Conservation (phyloP, 208 protist species). For the Leishmania amazonensis region DNA sequence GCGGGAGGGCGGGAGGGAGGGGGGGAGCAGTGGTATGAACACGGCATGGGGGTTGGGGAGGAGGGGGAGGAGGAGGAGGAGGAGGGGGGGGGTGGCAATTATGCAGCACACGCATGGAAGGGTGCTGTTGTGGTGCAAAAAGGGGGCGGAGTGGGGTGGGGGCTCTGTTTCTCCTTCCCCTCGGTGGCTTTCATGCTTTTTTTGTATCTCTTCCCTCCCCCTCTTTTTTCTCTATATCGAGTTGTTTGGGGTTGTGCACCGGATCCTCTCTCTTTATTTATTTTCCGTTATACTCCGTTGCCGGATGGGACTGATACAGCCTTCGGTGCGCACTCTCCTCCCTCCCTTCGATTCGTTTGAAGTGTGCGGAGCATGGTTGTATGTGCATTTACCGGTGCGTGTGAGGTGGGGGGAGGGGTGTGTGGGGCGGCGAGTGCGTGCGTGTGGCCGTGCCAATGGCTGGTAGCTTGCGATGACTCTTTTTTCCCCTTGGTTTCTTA, state of each 20-base stretch:
- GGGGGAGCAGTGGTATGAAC: not conserved
- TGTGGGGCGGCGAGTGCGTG: not conserved
- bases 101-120: not conserved
- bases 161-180: not conserved
- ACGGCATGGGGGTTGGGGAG: not conserved
- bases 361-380: not conserved
- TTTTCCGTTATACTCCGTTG: slow-evolving; percentile 6
- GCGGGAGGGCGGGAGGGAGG: not conserved
- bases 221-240: not conserved
- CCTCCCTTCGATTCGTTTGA: not conserved
- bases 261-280: slow-evolving; percentile 1
- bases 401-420: not conserved
- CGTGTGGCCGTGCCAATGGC: not conserved
- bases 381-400: not conserved
- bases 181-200: not conserved
- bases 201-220: not conserved
- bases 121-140: not conserved
- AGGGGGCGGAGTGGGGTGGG: too few relatives aligned
- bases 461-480: not conserved
- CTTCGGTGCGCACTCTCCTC: not conserved
- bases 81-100: not conserved
- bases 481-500: not conserved
- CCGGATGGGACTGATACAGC: not conserved
- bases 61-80: not conserved
- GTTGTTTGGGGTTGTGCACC: not conserved